A percentile compares a stretch with the other conserved stretches of the same genome.
These are phyloP conservation scores for Talaromyces sp. DNA, from an alignment of 2,329 filamentous ascomycete species.

Conservation along the genomic window DNA sequence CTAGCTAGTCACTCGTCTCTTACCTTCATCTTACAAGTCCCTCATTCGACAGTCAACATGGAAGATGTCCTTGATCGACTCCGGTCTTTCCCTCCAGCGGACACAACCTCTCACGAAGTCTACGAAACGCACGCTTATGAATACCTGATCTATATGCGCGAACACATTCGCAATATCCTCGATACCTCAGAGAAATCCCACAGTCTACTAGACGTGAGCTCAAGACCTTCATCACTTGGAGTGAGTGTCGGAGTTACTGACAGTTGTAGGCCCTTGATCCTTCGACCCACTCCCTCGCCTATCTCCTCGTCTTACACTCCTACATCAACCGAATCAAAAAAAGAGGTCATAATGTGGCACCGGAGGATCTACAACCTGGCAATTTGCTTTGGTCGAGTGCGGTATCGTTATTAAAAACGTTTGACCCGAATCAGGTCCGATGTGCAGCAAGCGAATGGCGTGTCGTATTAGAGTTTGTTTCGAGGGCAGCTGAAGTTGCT, in stretches of 20 bases:
- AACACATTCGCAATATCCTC: slow-evolving; percentile 35
- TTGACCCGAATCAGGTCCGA: slow-evolving; percentile 48
- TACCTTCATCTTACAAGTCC: neutral
- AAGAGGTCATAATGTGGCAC: slow-evolving; percentile 34
- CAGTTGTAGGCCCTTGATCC: slow-evolving; percentile 50
- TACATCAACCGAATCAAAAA: slow-evolving; percentile 45
- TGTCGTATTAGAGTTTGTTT: slow-evolving; percentile 37
- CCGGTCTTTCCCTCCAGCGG: slow-evolving; percentile 41
- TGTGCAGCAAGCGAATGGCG: slow-evolving; percentile 45
- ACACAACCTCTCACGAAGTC: slow-evolving; percentile 36
- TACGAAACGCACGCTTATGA: slow-evolving; percentile 47
- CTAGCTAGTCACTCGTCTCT: neutral
- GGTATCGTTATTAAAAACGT: slow-evolving; percentile 54
- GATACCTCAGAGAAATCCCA: slow-evolving; percentile 23
- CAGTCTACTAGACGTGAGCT: slow-evolving; percentile 37
- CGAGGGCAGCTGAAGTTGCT: slow-evolving; percentile 33
- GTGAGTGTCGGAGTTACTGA: slow-evolving; percentile 12
- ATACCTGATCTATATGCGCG: slow-evolving; percentile 40
- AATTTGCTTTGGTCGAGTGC: slow-evolving; percentile 52
- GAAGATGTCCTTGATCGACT: slow-evolving; percentile 37
- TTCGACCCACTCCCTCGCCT: slow-evolving; percentile 58
- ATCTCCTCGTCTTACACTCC: slow-evolving; percentile 55
- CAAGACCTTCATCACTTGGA: neutral
- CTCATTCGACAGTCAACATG: slow-evolving; percentile 21
- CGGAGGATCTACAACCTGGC: slow-evolving; percentile 45